These are phyloP conservation scores for Penicillium nordicum DNA, from an alignment of 2,329 filamentous ascomycete genomes.

Conservation along the genomic window DNA sequence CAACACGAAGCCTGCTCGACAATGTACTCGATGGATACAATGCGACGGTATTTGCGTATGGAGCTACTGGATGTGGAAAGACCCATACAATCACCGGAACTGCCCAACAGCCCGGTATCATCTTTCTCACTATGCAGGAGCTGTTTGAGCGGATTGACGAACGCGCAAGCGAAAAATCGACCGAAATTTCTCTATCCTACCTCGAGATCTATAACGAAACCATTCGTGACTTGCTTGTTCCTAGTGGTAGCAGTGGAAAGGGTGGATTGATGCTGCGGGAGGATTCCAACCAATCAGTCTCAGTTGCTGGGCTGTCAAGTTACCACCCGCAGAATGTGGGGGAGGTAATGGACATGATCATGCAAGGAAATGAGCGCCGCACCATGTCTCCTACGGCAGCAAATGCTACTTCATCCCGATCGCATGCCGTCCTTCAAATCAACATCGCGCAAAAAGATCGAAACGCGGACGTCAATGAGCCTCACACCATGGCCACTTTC, in stretches of 20 bases:
- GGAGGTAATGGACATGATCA: constrained; percentile 99
- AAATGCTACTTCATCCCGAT: constrained; percentile 95
- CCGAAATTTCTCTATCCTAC: constrained; percentile 89
- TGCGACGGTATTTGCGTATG: constrained; percentile 97
- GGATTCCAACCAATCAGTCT: constrained; percentile 89
- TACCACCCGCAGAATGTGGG: constrained; percentile 87
- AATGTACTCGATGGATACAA: constrained; percentile 97
- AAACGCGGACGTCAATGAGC: constrained; percentile 87
- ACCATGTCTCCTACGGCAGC: constrained; percentile 97
- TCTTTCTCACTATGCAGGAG: constrained; percentile 98
- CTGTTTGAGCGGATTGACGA: constrained; percentile 95
- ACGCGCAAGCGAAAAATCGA: constrained; percentile 76
- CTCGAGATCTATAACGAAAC: constrained; percentile 99
- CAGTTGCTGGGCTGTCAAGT: constrained; percentile 84
- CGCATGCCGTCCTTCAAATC: constrained; percentile 94
- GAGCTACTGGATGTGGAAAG: constrained; percentile 95
- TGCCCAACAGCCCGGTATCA: constrained; percentile 88
- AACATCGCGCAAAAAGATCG: constrained; percentile 92
- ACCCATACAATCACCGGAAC: constrained; percentile 97
- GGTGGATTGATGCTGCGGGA: constrained; percentile 86
- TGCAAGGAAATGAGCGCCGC: constrained; percentile 86
- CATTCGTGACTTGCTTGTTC: constrained; percentile 89
- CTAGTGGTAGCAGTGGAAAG: constrained; percentile 76
- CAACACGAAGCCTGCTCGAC: constrained; percentile 83
- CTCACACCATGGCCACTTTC: constrained; percentile 95